Conservation (phyloP, 176 grass and related monocot species). For the Triticum timopheevii region DNA sequence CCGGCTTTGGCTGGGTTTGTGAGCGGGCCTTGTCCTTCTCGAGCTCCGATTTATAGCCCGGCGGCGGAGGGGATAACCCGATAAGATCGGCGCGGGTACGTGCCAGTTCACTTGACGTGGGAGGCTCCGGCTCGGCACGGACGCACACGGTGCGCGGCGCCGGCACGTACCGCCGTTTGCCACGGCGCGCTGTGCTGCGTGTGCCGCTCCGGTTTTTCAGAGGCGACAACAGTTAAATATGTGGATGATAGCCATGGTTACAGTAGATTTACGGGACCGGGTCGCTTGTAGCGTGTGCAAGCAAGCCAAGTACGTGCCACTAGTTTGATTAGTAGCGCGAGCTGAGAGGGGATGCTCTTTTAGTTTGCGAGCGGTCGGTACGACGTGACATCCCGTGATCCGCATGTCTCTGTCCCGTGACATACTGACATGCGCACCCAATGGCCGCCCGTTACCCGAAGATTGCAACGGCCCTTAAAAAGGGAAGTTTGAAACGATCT, state of each 20-base stretch:
- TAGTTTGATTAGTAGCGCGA: neutral
- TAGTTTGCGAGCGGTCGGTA: neutral
- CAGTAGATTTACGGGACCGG: neutral
- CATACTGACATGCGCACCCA: neutral
- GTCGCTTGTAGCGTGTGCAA: neutral
- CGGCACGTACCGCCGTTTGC: neutral
- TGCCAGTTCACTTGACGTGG: neutral
- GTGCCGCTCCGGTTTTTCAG: neutral
- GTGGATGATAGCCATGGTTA: neutral
- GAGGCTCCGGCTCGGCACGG: neutral
- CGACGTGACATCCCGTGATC: neutral
- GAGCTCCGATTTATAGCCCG: neutral
- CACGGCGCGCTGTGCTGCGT: neutral
- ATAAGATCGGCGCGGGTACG: constrained; percentile 10
- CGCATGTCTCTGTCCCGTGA: neutral
- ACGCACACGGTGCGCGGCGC: neutral
- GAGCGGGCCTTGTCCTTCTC: no score
- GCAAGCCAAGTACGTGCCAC: neutral
- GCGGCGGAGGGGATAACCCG: neutral
- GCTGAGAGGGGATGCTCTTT: no score
- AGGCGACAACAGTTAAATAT: neutral
- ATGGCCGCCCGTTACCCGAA: neutral
- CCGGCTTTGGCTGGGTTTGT: neutral
- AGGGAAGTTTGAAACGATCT: neutral
- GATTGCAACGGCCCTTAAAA: neutral